phyloP scores from a whole-genome alignment of 2,329 filamentous ascomycete species.

The Cercospora brassicicola region DNA sequence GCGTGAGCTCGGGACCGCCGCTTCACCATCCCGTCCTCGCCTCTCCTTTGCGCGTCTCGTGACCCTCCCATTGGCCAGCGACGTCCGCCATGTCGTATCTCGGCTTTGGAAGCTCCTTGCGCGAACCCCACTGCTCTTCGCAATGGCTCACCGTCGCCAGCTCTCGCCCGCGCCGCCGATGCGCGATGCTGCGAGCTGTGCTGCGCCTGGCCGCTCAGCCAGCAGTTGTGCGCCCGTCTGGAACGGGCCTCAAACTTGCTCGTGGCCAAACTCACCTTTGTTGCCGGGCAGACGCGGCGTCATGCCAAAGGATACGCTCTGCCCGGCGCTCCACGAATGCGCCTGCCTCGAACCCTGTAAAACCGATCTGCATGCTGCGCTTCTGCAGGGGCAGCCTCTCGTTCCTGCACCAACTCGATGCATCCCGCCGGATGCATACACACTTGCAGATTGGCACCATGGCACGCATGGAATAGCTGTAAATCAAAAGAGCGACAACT shows the following conservation, averaged over 20 bases:
- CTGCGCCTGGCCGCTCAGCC: neutral
- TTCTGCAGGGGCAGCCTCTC: constrained; percentile 3
- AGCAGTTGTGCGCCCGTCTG: neutral
- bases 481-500: neutral
- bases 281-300: neutral
- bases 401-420: neutral
- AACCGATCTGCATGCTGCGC: neutral
- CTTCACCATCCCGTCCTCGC: constrained; percentile 13
- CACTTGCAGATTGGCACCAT: neutral
- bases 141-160: neutral
- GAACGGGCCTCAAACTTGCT: neutral
- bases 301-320: neutral
- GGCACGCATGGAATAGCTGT: neutral
- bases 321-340: neutral
- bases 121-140: neutral
- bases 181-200: neutral
- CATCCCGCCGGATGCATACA: neutral
- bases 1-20: constrained; percentile 10
- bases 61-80: constrained; percentile 7
- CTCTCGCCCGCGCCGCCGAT: neutral
- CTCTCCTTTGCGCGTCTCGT: neutral
- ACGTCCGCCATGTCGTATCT: neutral
- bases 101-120: constrained; percentile 6
- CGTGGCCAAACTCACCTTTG: neutral
- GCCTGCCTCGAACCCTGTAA: constrained; percentile 3